A percentile compares a stretch with the other conserved stretches of the same genome.
phyloP scores from a whole-genome alignment of 345 rosid species.

The Lenwebbia sp. region DNA sequence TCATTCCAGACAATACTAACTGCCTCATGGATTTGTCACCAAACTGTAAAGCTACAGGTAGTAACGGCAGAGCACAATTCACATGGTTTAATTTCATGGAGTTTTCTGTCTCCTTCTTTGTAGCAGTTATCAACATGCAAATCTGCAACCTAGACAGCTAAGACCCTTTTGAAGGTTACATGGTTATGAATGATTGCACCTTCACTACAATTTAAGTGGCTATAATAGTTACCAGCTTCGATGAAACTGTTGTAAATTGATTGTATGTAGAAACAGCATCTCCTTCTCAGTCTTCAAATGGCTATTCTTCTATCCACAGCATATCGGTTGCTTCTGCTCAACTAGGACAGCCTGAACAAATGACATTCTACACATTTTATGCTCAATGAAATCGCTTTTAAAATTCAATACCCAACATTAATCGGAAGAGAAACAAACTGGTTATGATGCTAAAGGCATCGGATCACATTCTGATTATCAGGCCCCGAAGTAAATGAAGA shows the following conservation, averaged over 20 bases:
- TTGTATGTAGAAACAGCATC: background rate
- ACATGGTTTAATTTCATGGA: background rate
- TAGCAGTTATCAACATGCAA: background rate
- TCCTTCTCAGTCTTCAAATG: background rate
- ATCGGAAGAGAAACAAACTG: background rate
- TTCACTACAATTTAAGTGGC: background rate
- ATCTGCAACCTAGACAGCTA: background rate
- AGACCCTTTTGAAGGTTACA: background rate
- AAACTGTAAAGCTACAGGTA: background rate
- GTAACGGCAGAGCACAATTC: background rate
- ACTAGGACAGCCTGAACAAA: background rate
- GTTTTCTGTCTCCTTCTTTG: background rate
- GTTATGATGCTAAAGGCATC: background rate
- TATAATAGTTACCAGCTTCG: background rate
- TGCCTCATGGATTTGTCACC: background rate
- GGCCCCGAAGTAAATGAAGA: background rate
- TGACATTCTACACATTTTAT: background rate
- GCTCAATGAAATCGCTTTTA: background rate
- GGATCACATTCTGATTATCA: background rate
- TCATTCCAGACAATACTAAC: background rate
- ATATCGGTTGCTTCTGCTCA: background rate
- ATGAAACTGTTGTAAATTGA: background rate
- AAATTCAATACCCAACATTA: background rate
- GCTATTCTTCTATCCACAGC: background rate
- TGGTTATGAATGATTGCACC: accelerated